Evolutionary conservation across 805 yeast genomes (phyloP).

Genomic region (Candida maris): DNA sequence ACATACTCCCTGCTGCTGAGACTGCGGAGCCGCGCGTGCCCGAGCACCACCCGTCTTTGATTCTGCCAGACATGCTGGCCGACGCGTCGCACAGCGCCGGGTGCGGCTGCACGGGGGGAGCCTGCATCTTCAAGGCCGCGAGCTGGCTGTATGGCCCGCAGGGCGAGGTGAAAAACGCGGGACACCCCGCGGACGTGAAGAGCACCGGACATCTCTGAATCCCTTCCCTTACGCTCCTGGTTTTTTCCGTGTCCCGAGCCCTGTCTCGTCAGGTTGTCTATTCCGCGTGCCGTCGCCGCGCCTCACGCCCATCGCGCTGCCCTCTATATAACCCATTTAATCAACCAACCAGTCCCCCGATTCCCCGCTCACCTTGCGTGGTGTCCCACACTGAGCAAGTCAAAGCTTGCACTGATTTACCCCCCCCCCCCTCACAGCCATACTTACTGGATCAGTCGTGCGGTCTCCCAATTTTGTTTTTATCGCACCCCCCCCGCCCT

Average conservation of each 20-base stretch:
- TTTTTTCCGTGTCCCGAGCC: too few species aligned
- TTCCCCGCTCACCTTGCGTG: too few species aligned
- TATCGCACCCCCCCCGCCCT: too few species aligned
- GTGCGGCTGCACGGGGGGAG: constrained; percentile 35
- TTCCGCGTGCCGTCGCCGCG: too few species aligned
- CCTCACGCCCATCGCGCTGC: too few species aligned
- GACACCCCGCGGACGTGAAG: constrained; percentile 19
- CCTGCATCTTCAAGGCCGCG: constrained; percentile 32
- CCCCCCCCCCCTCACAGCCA: too few species aligned
- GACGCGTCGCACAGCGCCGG: constrained; percentile 25
- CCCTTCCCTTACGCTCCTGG: constrained; percentile 26
- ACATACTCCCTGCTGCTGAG: constrained; percentile 27
- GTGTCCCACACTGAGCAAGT: too few species aligned
- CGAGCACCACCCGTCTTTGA: constrained; percentile 33
- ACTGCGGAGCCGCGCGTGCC: constrained; percentile 28
- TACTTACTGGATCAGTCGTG: too few species aligned
- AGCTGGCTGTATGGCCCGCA: constrained; percentile 34
- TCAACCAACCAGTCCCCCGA: constrained; percentile 19
- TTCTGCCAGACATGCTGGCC: constrained; percentile 28
- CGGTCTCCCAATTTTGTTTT: too few species aligned
- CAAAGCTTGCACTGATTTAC: too few species aligned
- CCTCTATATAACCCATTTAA: too few species aligned
- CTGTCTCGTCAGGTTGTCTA: too few species aligned
- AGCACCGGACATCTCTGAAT: constrained; percentile 31
- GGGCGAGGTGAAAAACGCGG: constrained; percentile 29